A percentile compares a stretch with the other conserved stretches of the same genome.
These are phyloP conservation scores for Ampelocalamus luodianensis DNA, from an alignment of 176 grass and related monocot genomes.

Conservation along the genomic window DNA sequence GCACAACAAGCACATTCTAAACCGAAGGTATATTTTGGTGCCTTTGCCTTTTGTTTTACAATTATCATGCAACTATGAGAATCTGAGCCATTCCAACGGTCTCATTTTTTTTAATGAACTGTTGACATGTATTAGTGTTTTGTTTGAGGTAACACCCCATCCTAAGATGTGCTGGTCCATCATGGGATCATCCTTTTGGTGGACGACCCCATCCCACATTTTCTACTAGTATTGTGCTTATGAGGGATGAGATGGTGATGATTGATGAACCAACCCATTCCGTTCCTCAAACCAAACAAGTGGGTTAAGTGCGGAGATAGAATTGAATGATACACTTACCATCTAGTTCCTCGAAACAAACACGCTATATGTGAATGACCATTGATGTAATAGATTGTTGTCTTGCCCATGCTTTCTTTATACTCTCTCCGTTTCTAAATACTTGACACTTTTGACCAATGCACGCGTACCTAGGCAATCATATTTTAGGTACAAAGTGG, in stretches of 20 bases:
- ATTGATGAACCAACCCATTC: not conserved
- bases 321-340: not conserved
- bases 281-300: not conserved
- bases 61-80: not conserved
- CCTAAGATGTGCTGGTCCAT: slow-evolving; percentile 9
- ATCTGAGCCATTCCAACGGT: not conserved
- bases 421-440: no score
- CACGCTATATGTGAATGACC: not conserved
- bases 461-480: no score
- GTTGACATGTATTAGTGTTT: not conserved
- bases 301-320: not conserved
- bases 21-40: slow-evolving; percentile 45
- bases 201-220: not conserved
- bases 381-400: not conserved
- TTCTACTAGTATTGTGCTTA: slow-evolving; percentile 14
- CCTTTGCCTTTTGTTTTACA: slow-evolving; percentile 15
- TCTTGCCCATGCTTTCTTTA: no score
- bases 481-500: no score
- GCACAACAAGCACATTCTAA: slow-evolving; percentile 47
- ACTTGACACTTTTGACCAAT: no score
- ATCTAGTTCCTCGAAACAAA: not conserved
- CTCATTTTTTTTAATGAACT: not conserved
- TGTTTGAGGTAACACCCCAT: not conserved
- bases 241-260: not conserved
- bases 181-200: slow-evolving; percentile 12